Conservation (phyloP, 352 stramenopile genomes). For the Globisporangium nunn region DNA sequence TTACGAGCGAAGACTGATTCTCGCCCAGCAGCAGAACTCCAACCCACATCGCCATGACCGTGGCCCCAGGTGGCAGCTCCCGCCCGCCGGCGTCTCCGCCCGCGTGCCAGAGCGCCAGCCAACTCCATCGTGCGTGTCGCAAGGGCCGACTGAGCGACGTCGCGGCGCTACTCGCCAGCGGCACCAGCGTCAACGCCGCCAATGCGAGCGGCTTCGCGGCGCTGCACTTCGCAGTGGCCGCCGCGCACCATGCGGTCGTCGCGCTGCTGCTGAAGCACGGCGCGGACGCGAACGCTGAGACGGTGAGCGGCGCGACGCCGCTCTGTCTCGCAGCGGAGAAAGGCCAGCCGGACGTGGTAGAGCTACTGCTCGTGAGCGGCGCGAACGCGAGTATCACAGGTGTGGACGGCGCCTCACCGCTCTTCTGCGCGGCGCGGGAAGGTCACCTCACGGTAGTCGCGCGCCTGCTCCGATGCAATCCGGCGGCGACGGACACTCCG, state of each 20-base stretch:
- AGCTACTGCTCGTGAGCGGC: constrained; percentile 2
- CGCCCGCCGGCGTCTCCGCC: too few species aligned
- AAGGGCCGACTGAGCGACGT: constrained; percentile 5
- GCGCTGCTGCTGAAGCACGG: constrained; percentile 5
- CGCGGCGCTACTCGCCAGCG: constrained; percentile 1
- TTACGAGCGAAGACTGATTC: too few species aligned
- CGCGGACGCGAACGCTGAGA: constrained; percentile 1
- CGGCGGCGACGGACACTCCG: constrained; percentile 1
- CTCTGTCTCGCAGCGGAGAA: constrained; percentile 6
- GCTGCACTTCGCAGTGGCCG: constrained; percentile 5
- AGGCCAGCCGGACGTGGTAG: constrained; percentile 1
- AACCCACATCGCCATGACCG: too few species aligned
- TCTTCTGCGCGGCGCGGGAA: constrained; percentile 6
- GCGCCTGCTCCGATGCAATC: background rate
- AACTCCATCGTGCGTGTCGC: constrained; percentile 3
- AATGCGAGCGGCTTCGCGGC: constrained; percentile 6
- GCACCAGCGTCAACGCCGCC: constrained; percentile 3
- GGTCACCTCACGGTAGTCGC: constrained; percentile 1
- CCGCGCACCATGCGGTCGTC: constrained; percentile 1
- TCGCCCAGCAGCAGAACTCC: too few species aligned
- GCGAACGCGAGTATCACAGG: background rate
- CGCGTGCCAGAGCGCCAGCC: constrained; percentile 1
- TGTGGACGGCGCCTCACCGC: constrained; percentile 1
- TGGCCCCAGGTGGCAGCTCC: too few species aligned
- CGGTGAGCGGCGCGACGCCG: constrained; percentile 2